These are phyloP conservation scores for Suaeda aralocaspica DNA, from an alignment of 148 eudicot genomes.

Conservation along the genomic window DNA sequence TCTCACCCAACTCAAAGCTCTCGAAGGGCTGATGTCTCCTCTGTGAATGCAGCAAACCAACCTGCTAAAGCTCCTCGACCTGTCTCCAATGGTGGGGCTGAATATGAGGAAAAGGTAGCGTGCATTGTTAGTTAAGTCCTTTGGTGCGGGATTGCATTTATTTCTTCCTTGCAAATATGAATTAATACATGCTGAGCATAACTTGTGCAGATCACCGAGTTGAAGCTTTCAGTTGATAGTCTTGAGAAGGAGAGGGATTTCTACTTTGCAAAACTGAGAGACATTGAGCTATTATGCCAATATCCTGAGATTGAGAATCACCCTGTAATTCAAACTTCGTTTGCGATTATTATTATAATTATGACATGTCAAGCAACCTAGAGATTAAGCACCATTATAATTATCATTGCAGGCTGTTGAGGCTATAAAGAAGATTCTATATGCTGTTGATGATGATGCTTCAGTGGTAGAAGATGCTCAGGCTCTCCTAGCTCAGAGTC, in stretches of 20 bases:
- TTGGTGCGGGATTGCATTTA: neutral
- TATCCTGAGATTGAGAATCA: slow-evolving; percentile 64
- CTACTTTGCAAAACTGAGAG: slow-evolving; percentile 92
- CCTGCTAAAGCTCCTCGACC: slow-evolving; percentile 54
- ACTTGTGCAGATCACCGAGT: slow-evolving; percentile 65
- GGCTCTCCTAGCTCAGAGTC: slow-evolving; percentile 51
- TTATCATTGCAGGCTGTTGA: slow-evolving; percentile 51
- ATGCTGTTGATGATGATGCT: slow-evolving; percentile 66
- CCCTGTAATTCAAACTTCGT: slow-evolving; percentile 40
- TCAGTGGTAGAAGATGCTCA: slow-evolving; percentile 69
- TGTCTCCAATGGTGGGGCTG: slow-evolving; percentile 40
- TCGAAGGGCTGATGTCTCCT: slow-evolving; percentile 50
- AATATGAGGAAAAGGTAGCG: slow-evolving; percentile 64
- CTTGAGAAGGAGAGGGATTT: slow-evolving; percentile 96
- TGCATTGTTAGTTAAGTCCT: neutral
- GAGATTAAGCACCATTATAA: neutral
- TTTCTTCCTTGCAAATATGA: neutral
- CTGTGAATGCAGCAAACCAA: slow-evolving; percentile 36
- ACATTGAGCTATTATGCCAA: slow-evolving; percentile 86
- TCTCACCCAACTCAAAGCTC: slow-evolving; percentile 41
- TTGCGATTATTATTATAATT: neutral
- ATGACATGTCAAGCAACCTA: neutral
- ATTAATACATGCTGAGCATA: slow-evolving; percentile 13
- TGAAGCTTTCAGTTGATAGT: slow-evolving; percentile 85
- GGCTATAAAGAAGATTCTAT: slow-evolving; percentile 66